Conservation (phyloP, 2,329 filamentous ascomycete species). For the Fusarium sp. region DNA sequence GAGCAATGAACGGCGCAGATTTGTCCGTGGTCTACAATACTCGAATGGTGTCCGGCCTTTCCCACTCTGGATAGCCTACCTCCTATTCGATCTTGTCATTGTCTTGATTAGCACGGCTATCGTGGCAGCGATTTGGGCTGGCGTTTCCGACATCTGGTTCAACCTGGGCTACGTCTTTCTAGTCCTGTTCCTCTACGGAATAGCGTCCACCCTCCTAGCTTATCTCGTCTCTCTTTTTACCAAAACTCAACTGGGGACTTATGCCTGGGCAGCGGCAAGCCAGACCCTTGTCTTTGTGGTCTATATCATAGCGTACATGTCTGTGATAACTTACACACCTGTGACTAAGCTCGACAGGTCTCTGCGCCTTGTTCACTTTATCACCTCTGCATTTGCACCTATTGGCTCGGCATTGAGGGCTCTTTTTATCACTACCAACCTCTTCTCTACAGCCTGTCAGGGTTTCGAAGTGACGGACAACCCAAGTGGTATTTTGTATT, state of each 20-base stretch:
- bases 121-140: constrained; percentile 78
- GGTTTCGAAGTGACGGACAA: constrained; percentile 74
- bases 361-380: constrained; percentile 80
- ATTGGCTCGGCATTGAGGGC: constrained; percentile 82
- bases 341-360: constrained; percentile 77
- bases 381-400: constrained; percentile 80
- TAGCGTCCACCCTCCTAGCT: constrained; percentile 81
- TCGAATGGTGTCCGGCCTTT: constrained; percentile 89
- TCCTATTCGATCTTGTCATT: constrained; percentile 83
- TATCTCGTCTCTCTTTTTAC: constrained; percentile 88
- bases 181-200: constrained; percentile 84
- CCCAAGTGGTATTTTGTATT: constrained; percentile 79
- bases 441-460: constrained; percentile 85
- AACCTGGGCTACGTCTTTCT: constrained; percentile 85
- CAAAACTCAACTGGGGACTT: constrained; percentile 84
- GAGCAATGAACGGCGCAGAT: constrained; percentile 83
- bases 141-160: constrained; percentile 78
- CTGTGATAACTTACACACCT: constrained; percentile 81
- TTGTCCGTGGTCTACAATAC: constrained; percentile 89
- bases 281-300: constrained; percentile 81
- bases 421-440: constrained; percentile 83
- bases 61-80: constrained; percentile 88
- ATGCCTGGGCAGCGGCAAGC: constrained; percentile 83
- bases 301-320: constrained; percentile 80
- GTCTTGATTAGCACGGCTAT: constrained; percentile 76